Conservation (phyloP, 768 basidiomycete species). For the Amanita subjunquillea region DNA sequence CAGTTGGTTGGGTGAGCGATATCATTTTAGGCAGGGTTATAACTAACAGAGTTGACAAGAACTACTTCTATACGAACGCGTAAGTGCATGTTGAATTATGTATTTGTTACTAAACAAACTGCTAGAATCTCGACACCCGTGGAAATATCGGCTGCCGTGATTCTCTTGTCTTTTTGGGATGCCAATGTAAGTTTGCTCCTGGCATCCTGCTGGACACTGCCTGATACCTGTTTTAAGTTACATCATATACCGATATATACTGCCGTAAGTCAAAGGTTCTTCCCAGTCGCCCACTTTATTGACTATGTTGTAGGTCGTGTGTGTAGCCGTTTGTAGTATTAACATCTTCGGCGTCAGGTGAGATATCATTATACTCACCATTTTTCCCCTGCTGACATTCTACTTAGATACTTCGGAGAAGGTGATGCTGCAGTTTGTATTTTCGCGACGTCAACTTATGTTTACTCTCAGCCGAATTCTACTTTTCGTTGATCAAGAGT, state of each 20-base stretch:
- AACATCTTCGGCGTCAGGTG: constrained; percentile 66
- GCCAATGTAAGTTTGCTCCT: constrained; percentile 28
- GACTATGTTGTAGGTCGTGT: constrained; percentile 25
- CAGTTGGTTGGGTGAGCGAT: constrained; percentile 39
- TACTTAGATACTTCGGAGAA: constrained; percentile 52
- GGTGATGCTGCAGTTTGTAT: constrained; percentile 19
- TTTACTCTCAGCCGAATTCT: constrained; percentile 42
- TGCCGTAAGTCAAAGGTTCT: constrained; percentile 18
- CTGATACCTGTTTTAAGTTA: constrained; percentile 17
- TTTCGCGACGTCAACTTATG: not conserved
- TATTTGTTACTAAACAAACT: not conserved
- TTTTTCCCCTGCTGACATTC: not conserved
- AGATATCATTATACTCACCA: constrained; percentile 4
- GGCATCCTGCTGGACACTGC: not conserved
- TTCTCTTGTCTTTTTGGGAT: constrained; percentile 71
- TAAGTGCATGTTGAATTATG: constrained; percentile 7
- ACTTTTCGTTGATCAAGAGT: constrained; percentile 60
- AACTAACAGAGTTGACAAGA: constrained; percentile 14
- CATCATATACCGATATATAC: constrained; percentile 47
- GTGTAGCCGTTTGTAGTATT: constrained; percentile 45
- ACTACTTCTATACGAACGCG: constrained; percentile 34
- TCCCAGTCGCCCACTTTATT: not conserved
- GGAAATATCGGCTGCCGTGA: constrained; percentile 65
- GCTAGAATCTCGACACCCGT: constrained; percentile 53
- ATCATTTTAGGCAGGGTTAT: not conserved